Evolutionary conservation across 805 yeast species (phyloP), one percentile per base, ranked within the genome.

Genomic region (Starmerella kuoi): DNA sequence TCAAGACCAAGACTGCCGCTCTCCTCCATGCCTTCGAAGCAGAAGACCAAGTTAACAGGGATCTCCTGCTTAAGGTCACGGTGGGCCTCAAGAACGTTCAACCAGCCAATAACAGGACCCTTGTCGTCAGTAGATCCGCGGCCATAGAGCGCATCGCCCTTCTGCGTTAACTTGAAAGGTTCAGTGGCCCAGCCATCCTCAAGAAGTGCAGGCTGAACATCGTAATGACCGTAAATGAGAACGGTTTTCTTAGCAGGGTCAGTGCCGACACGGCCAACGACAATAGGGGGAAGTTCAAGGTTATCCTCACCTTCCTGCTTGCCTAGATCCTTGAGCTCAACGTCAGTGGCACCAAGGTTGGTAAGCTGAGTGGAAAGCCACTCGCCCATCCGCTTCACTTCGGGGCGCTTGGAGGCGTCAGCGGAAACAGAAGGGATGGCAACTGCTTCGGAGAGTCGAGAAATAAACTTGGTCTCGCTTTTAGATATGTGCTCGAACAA

Each of bases 11-110:
- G 64, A 26, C 95, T 85, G 20, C 99, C 99, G 50, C 87, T 77
- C 66, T 91, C 99, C 66, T 91, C 99, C 99, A 91, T 91, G 48
- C 98, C 97, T 66, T 91, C 99, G 57, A 91, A 91, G 64, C 95
- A 85, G 60, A 82, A 79, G 38, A 86, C 73, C 55, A 91, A 65
- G 66, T 91, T 91, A 49, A 91, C 96, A 17, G 99, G 99, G 45
- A 91, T 70, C 50, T 87, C 95, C 57, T 83, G 58, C 18, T 84
- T 86, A 44, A 84, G 72, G 53, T 77, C 81, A 44, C 72, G 77
- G 65, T 91, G 96, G 14, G 98, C 96, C 65, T 87, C 81, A 33
- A 91, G 70, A 31, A 78, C 79, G 61, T 91, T 88, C 60, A 91
- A 72, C 99, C 99, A 91, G 41, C 95, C 96, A 54, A 87, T 69